Conservation (phyloP, 305 asterid genomes). For the Fraxinus sp. region DNA sequence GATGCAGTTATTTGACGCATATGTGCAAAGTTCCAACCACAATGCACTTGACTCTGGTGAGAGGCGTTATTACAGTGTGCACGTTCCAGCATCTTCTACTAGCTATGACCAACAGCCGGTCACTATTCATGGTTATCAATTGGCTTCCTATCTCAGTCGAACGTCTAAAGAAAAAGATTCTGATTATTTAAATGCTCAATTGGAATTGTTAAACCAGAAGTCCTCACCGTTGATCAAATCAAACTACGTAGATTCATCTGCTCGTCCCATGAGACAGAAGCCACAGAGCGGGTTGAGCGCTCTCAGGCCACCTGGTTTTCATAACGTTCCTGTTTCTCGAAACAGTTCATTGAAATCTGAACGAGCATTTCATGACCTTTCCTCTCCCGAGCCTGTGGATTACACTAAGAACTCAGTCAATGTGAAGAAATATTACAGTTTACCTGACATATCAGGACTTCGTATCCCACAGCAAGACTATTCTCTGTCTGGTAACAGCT, state of each 20-base stretch:
- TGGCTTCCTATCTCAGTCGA: constrained; percentile 56
- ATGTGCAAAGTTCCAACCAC: constrained; percentile 39
- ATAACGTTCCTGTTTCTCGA: constrained; percentile 64
- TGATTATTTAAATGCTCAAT: constrained; percentile 41
- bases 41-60: constrained; percentile 56
- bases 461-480: constrained; percentile 54
- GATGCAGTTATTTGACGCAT: constrained; percentile 44
- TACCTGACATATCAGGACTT: constrained; percentile 88
- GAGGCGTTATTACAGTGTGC: constrained; percentile 82
- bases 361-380: constrained; percentile 42
- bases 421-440: constrained; percentile 73
- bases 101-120: constrained; percentile 77
- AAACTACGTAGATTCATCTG: constrained; percentile 40
- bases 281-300: constrained; percentile 61
- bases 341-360: constrained; percentile 66
- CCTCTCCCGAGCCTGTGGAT: constrained; percentile 54
- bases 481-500: constrained; percentile 32
- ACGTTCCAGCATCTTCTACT: constrained; percentile 61
- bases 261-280: constrained; percentile 51
- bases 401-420: constrained; percentile 35
- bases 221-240: constrained; percentile 44
- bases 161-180: constrained; percentile 50
- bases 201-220: constrained; percentile 44
- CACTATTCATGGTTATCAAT: constrained; percentile 73
- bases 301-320: constrained; percentile 83